Evolutionary conservation across 805 yeast species (phyloP).

Genomic region (Starmerella floris): DNA sequence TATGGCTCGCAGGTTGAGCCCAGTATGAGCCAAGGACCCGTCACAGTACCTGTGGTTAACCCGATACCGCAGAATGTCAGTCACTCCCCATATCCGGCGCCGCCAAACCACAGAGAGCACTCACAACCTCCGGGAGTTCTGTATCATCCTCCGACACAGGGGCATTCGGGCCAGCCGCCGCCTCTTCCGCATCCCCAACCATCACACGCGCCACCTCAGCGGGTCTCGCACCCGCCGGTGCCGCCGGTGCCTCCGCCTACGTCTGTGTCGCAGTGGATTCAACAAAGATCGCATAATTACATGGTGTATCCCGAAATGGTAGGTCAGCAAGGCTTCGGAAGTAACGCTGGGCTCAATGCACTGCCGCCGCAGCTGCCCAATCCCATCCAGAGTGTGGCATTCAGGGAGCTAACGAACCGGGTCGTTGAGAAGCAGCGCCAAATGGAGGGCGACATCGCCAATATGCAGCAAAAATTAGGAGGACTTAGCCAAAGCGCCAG

Average conservation of each 20-base stretch:
- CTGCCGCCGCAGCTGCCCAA: slow-evolving; percentile 4
- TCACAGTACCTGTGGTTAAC: too few relatives aligned
- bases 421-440: slow-evolving; percentile 14
- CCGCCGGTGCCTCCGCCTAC: not conserved
- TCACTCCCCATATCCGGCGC: not conserved
- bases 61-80: too few relatives aligned
- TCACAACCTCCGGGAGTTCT: not conserved
- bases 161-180: slow-evolving; percentile 1
- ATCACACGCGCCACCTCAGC: not conserved
- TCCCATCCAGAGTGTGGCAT: slow-evolving; percentile 9
- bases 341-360: not conserved
- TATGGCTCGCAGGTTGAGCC: too few relatives aligned
- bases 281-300: slow-evolving; percentile 11
- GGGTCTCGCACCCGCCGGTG: not conserved
- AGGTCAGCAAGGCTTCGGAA: not conserved
- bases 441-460: slow-evolving; percentile 10
- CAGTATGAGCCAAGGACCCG: too few relatives aligned
- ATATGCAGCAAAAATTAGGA: slow-evolving; percentile 9
- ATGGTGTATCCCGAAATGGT: slow-evolving; percentile 11
- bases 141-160: not conserved
- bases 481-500: slow-evolving; percentile 13
- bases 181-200: not conserved
- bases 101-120: not conserved
- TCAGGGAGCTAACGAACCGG: slow-evolving; percentile 12
- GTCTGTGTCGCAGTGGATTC: slow-evolving; percentile 2